Evolutionary conservation across 192 early-diverging fungal genomes (phyloP).

Genomic region (Pilobolus umbonatus): DNA sequence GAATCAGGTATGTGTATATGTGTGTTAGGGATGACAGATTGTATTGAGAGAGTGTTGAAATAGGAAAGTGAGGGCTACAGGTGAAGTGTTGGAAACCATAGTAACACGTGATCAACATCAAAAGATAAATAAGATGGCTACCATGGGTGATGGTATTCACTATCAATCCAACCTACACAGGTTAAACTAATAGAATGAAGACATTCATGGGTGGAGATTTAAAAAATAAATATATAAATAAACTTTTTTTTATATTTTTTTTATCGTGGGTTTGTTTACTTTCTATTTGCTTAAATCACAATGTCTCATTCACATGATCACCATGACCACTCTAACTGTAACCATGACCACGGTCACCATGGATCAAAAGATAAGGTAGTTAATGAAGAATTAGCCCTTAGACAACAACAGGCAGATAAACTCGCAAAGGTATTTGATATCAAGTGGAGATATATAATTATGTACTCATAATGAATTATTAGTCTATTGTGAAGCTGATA

Average conservation of each 20-base stretch:
- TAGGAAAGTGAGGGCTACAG: constrained; percentile 46
- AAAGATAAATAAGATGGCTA: constrained; percentile 44
- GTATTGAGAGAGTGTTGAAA: background rate
- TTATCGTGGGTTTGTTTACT: too few species aligned
- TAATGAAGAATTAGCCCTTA: background rate
- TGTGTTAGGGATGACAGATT: background rate
- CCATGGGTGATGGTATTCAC: constrained; percentile 34
- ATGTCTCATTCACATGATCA: constrained; percentile 5
- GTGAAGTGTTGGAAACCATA: constrained; percentile 48
- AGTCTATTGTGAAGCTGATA: background rate
- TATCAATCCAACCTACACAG: constrained; percentile 20
- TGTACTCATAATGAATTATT: background rate
- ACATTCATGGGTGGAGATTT: too few species aligned
- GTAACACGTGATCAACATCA: constrained; percentile 43
- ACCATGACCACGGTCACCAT: background rate
- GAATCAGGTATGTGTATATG: constrained; percentile 35
- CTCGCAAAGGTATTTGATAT: constrained; percentile 13
- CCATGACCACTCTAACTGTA: constrained; percentile 8
- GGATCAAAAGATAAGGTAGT: background rate
- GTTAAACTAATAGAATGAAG: too few species aligned
- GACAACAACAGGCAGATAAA: constrained; percentile 8
- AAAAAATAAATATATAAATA: too few species aligned
- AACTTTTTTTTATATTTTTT: too few species aligned
- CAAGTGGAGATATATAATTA: background rate
- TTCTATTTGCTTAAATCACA: too few species aligned